A percentile compares a stretch with the other conserved stretches of the same genome.
phyloP scores from a whole-genome alignment of 2,329 filamentous ascomycete species.

The Beauveria pseudobassiana region DNA sequence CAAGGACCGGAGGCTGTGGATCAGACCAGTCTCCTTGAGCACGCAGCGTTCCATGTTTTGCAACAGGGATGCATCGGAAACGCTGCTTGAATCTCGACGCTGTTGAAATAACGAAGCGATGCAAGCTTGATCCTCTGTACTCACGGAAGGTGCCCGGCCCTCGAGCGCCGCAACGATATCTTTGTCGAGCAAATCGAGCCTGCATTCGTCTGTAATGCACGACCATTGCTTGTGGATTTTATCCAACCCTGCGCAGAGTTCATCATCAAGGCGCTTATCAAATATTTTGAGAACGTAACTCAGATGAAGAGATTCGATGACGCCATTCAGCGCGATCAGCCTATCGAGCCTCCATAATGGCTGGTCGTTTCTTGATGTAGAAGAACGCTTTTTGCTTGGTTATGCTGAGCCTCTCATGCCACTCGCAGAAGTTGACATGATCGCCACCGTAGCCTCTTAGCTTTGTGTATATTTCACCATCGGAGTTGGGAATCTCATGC shows the following conservation, averaged over 20 bases:
- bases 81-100: background rate
- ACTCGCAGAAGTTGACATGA: slow-evolving; percentile 2
- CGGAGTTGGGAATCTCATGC: slow-evolving; percentile 5
- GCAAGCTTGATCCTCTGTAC: background rate
- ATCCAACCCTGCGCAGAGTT: background rate
- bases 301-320: slow-evolving; percentile 9
- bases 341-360: background rate
- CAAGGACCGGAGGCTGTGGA: background rate
- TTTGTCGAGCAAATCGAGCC: background rate
- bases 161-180: background rate
- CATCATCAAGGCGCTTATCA: background rate
- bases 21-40: background rate
- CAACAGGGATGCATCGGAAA: background rate
- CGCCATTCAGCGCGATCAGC: slow-evolving; percentile 3
- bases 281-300: background rate
- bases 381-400: slow-evolving; percentile 5
- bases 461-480: slow-evolving; percentile 10
- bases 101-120: background rate
- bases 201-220: too few species aligned
- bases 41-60: background rate
- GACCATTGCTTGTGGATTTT: background rate
- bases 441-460: slow-evolving; percentile 1
- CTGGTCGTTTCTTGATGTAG: background rate
- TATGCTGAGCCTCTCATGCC: slow-evolving; percentile 4
- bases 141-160: background rate